Evolutionary conservation across 176 grass and related monocot species (phyloP).

Genomic region (Otatea glauca): DNA sequence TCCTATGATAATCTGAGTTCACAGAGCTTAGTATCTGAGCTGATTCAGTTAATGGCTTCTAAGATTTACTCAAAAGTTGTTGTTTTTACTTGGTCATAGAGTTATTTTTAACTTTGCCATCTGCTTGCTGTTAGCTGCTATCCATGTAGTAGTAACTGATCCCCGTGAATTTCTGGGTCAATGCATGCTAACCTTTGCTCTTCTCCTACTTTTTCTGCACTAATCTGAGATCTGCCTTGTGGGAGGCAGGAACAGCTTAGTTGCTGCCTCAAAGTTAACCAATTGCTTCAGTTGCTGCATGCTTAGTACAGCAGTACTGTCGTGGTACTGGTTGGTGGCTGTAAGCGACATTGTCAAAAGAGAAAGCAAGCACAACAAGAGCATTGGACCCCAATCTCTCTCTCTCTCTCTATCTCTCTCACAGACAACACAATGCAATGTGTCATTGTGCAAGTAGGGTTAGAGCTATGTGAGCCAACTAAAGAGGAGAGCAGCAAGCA

Average conservation of each 20-base stretch:
- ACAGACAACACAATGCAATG: background rate
- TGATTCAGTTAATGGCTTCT: constrained; percentile 25
- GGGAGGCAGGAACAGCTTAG: constrained; percentile 27
- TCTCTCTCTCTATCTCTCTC: background rate
- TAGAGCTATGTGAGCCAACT: constrained; percentile 22
- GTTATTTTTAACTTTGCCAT: constrained; percentile 52
- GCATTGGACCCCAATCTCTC: background rate
- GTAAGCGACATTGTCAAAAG: constrained; percentile 25
- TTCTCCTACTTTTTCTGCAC: constrained; percentile 57
- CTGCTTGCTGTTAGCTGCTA: constrained; percentile 1
- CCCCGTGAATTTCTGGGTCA: constrained; percentile 55
- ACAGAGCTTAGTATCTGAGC: background rate
- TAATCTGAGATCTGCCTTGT: constrained; percentile 48
- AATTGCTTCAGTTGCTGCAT: constrained; percentile 50
- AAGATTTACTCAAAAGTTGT: constrained; percentile 46
- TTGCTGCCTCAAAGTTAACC: constrained; percentile 44
- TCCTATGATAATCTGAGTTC: constrained; percentile 38
- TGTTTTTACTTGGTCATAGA: constrained; percentile 36
- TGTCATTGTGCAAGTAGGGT: constrained; percentile 11
- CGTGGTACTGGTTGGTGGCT: constrained; percentile 49
- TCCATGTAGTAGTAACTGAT: constrained; percentile 30
- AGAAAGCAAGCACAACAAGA: constrained; percentile 41
- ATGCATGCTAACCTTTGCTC: constrained; percentile 60
- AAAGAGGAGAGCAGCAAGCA: constrained; percentile 9
- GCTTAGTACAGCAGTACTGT: constrained; percentile 47